These are phyloP conservation scores for Blastobotrys ciferrii DNA, from an alignment of 1,139 yeast genomes.

Conservation along the genomic window DNA sequence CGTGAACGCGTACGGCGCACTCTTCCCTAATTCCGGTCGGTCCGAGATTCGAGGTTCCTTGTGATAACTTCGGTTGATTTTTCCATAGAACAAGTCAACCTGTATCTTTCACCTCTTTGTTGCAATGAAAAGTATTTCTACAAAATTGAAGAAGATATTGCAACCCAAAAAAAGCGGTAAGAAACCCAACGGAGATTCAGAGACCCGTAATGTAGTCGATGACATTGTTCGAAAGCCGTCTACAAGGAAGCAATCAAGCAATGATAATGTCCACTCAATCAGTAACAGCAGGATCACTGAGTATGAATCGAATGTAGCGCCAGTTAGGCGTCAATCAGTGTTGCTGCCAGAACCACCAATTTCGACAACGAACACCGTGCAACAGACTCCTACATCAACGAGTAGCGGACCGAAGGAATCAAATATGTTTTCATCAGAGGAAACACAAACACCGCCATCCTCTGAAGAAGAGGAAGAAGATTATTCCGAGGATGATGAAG, in stretches of 20 bases:
- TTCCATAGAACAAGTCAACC: background rate
- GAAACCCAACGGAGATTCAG: background rate
- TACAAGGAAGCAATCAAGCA: background rate
- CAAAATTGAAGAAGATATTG: background rate
- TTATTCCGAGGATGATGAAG: slow-evolving; percentile 15
- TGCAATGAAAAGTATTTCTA: background rate
- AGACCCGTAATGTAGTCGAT: background rate
- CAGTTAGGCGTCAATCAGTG: background rate
- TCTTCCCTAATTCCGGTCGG: background rate
- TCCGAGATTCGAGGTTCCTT: background rate
- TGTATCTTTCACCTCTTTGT: background rate
- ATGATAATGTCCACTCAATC: background rate
- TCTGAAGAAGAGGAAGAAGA: slow-evolving; percentile 10
- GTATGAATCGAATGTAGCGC: background rate
- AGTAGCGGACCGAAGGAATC: background rate
- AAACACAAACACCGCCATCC: background rate
- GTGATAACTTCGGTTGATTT: background rate
- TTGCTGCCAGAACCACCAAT: background rate
- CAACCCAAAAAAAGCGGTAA: background rate
- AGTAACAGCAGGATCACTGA: background rate
- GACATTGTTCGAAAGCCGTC: background rate
- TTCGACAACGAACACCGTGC: background rate
- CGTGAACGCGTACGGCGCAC: background rate
- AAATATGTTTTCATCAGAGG: background rate
- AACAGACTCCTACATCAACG: background rate